Conservation (phyloP, 1,139 yeast genomes). For the Debaryomycetaceae sp. region DNA sequence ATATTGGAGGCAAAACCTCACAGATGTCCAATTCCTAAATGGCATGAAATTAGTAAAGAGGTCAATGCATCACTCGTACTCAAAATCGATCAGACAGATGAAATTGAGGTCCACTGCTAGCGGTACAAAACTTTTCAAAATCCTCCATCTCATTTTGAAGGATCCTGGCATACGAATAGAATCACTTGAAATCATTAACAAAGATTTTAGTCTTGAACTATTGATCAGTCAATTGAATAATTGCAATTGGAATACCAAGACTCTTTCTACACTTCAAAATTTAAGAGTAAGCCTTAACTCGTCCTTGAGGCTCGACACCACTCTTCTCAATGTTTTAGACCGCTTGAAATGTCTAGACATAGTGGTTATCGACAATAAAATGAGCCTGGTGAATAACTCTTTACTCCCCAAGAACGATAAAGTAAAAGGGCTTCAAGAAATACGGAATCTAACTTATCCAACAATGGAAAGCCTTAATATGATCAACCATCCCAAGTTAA, state of each 20-base stretch:
- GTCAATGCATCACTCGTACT: constrained; percentile 13
- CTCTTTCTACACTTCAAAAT: constrained; percentile 17
- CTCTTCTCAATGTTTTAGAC: constrained; percentile 27
- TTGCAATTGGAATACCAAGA: constrained; percentile 22
- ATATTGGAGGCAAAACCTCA: constrained; percentile 22
- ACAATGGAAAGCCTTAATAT: constrained; percentile 18
- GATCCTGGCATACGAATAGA: constrained; percentile 18
- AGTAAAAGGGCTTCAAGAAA: constrained; percentile 9
- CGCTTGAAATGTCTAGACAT: constrained; percentile 22
- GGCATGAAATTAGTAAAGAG: constrained; percentile 27
- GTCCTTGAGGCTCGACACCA: constrained; percentile 17
- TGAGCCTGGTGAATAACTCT: constrained; percentile 14
- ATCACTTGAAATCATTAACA: constrained; percentile 25
- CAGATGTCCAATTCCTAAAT: constrained; percentile 24
- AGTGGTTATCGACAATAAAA: constrained; percentile 11
- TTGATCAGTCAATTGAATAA: constrained; percentile 23
- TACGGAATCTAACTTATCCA: not conserved
- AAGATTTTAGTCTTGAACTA: constrained; percentile 22
- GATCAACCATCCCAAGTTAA: constrained; percentile 26
- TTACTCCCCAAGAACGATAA: constrained; percentile 20
- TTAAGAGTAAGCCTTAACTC: constrained; percentile 28
- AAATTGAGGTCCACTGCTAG: constrained; percentile 24
- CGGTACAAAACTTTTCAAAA: constrained; percentile 18
- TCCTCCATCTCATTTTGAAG: constrained; percentile 23
- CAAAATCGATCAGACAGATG: constrained; percentile 17